Conservation (phyloP, 2,329 filamentous ascomycete species). For the Diaporthe vexans region DNA sequence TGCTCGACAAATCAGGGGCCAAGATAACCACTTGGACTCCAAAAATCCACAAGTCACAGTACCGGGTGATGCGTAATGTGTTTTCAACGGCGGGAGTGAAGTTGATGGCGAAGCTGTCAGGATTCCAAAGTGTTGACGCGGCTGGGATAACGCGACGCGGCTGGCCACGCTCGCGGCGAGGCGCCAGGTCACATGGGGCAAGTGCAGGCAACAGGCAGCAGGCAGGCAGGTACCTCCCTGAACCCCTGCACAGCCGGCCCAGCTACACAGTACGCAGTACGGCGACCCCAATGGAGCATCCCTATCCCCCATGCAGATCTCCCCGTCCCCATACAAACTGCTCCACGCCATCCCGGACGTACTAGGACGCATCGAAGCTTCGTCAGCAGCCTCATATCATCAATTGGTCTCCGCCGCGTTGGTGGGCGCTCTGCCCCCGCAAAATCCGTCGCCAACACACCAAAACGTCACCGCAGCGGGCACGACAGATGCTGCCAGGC, state of each 20-base stretch:
- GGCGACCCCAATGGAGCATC: not conserved
- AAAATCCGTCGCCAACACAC: not conserved
- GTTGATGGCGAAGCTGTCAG: slow-evolving; percentile 20
- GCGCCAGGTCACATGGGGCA: slow-evolving; percentile 36
- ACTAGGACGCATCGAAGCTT: not conserved
- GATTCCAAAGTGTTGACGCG: slow-evolving; percentile 31
- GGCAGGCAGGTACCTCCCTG: not conserved
- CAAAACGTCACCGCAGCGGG: not conserved
- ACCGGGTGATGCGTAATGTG: not conserved
- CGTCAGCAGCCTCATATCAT: not conserved
- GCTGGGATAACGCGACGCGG: slow-evolving; percentile 24
- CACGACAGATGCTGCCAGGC: slow-evolving; percentile 39
- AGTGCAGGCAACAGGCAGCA: not conserved
- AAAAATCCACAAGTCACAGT: not conserved
- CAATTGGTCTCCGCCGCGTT: not conserved
- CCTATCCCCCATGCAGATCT: not conserved
- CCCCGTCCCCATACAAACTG: not conserved
- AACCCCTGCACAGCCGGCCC: not conserved
- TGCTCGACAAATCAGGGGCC: not conserved
- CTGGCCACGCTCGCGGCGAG: not conserved
- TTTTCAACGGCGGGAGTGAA: not conserved
- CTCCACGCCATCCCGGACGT: not conserved
- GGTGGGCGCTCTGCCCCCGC: too few species aligned
- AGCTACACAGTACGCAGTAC: too few species aligned
- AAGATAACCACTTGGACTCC: not conserved